Base-by-base conservation (phyloP, 1,139 yeast genomes). In the Candida smagusa region DNA sequence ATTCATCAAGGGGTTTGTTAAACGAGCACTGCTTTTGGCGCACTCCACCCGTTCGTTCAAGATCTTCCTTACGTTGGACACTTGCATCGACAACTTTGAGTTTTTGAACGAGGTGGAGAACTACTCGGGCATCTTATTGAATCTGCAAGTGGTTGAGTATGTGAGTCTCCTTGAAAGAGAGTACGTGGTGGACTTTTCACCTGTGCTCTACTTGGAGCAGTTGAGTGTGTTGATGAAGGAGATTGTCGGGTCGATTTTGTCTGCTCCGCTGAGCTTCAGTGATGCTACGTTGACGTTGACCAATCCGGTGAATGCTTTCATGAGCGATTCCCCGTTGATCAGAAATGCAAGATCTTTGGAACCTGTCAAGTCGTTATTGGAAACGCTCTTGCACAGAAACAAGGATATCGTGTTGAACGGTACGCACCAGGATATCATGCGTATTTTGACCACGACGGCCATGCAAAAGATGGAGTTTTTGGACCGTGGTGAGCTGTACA, bases 151-250 rank as follows among this genome's bases (percentile, higher is more conserved):
- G 4, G 36, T 25, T 11, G 61, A 56, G 21, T 59, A 60, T 39
- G 37, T 53, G 4, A 42, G 46, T 12, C 50, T 62, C 27, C 49
- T 60, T 32, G 70, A 63, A 30, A 53, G 56, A 35, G 71, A 63
- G 24, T 55, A 58, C 34, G 48, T 58, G 36, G 46, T 56, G 43
- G 63, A 60, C 38, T 55, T 67, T 44, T 55, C 68, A 1, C 76
- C 79, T 43, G 53, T 79, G 58, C 60, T 72, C 59, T 58, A 60
- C 53, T 50, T 72, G 56, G 66, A 81, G 56, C 45, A 65, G 39
- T 53, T 71, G 54, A 57, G 77, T 56, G 46, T 61, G 53, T 50
- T 68, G 43, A 64, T 66, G 68, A 52, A 58, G 40, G 47, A 65
- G 9, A 59, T 68, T 30, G 50, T 65, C 34, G 59, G 54, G 42